Evolutionary conservation across 495 filamentous ascomycete genomes (phyloP).

Genomic region (Durotheca rogersii): DNA sequence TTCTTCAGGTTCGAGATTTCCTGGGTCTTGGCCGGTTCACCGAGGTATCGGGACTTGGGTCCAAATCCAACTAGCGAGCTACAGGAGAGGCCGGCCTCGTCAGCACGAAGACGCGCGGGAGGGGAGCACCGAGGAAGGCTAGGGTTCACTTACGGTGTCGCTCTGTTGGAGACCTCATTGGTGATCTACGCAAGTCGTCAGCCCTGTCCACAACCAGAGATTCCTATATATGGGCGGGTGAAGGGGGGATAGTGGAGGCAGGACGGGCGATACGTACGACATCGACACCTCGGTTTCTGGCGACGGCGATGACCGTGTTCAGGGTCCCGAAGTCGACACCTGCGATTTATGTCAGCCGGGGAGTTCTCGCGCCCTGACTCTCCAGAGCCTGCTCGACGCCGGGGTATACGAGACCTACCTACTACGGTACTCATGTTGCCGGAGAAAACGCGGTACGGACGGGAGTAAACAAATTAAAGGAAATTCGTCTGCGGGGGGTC

Average conservation of each 20-base stretch:
- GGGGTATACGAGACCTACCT: conserved; percentile 23
- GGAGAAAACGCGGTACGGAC: conserved; percentile 16
- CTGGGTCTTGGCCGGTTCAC: conserved; percentile 95
- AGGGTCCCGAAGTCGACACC: conserved; percentile 96
- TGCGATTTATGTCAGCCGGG: conserved; percentile 22
- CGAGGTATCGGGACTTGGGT: conserved; percentile 87
- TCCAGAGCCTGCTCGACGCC: neutral
- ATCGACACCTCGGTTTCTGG: conserved; percentile 96
- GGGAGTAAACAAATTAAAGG: conserved; percentile 25
- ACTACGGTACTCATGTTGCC: conserved; percentile 53
- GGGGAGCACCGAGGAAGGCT: conserved; percentile 1
- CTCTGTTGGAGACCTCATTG: conserved; percentile 98
- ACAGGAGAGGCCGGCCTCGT: conserved; percentile 16
- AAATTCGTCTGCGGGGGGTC: conserved; percentile 24
- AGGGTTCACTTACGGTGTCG: conserved; percentile 80
- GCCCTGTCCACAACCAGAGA: conserved; percentile 12
- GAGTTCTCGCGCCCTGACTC: neutral
- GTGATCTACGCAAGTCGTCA: conserved; percentile 66
- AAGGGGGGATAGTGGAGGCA: neutral
- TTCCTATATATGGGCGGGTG: conserved; percentile 2
- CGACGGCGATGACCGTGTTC: conserved; percentile 96
- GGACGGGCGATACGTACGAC: conserved; percentile 71
- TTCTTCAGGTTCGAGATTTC: conserved; percentile 99
- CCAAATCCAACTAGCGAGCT: conserved; percentile 95
- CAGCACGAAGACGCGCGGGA: conserved; percentile 3